Evolutionary conservation across 2,329 filamentous ascomycete species (phyloP).

Genomic region (Monosporascus sp.): DNA sequence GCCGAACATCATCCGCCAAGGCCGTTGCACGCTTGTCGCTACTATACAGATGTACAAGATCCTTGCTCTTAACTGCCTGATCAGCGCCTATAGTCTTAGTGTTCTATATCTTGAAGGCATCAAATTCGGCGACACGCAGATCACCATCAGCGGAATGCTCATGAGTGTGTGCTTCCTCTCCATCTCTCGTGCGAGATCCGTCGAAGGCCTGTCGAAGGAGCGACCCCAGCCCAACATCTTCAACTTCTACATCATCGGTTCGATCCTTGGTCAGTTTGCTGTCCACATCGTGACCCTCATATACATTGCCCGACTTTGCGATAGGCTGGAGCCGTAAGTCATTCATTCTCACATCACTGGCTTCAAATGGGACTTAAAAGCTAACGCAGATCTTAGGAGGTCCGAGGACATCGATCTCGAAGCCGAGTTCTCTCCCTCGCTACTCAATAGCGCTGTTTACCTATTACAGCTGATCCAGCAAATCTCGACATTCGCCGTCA

Average conservation of each 20-base stretch:
- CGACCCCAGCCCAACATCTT: slow-evolving; percentile 98
- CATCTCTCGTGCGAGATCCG: slow-evolving; percentile 93
- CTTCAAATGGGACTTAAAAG: not conserved
- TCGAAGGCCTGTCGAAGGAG: slow-evolving; percentile 93
- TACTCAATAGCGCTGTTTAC: slow-evolving; percentile 95
- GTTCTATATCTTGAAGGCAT: slow-evolving; percentile 97
- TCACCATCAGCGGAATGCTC: slow-evolving; percentile 98
- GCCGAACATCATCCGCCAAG: slow-evolving; percentile 96
- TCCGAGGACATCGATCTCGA: slow-evolving; percentile 73
- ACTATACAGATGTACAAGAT: slow-evolving; percentile 99
- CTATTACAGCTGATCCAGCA: slow-evolving; percentile 97
- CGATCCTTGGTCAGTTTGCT: slow-evolving; percentile 93
- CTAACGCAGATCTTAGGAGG: slow-evolving; percentile 34
- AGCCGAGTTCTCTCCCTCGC: slow-evolving; percentile 85
- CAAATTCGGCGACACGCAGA: slow-evolving; percentile 97
- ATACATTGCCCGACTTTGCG: slow-evolving; percentile 87
- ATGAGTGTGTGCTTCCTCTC: slow-evolving; percentile 99
- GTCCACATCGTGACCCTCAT: slow-evolving; percentile 92
- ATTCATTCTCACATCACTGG: not conserved
- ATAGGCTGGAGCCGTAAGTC: slow-evolving; percentile 76
- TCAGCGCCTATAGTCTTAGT: slow-evolving; percentile 93
- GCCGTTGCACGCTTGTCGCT: slow-evolving; percentile 92
- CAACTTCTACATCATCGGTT: slow-evolving; percentile 98
- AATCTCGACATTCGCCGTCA: slow-evolving; percentile 98
- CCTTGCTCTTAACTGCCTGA: slow-evolving; percentile 92